Base-by-base conservation (phyloP, 257 asterid genomes). In the Solanum habrochaites region DNA sequence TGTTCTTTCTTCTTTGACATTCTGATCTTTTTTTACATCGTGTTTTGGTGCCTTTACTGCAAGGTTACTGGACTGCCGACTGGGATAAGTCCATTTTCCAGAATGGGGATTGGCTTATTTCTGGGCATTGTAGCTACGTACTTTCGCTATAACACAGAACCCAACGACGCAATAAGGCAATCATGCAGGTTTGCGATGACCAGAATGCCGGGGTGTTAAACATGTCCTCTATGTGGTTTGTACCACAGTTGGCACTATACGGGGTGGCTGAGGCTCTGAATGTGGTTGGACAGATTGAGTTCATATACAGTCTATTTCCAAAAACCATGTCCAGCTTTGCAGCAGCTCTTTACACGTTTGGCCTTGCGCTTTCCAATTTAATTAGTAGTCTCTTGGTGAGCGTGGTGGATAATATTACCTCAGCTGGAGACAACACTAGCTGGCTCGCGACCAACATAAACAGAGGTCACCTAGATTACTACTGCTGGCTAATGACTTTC, bases 181-280 rank as follows among this genome's bases (percentile, higher is more conserved):
- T 60, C 21, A 52, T 2, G 29, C 23, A 42, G n/a, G 85, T 15
- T 42, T 47, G 42, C 32, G 87, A 62, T 72, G 82, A 88, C 74
- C 88, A 85, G 0, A 31, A 47, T 0, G 83, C 39, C 11, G n/a
- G n/a, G n/a, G 35, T 88, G 66, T 20, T 88, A 66, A 31, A 83
- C 85, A 64, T 89, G 89, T 86, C 91, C 7, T 86, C 52, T 6
- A n/a, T 89, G 87, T 89, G 91, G 91, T 40, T 89, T 27, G 83
- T 67, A 4, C 91, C 89, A 35, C 87, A 83, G 21, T 31, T 56
- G 73, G 83, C 47, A 40, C 71, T 86, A 10, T 12, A 25, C 2
- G 90, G 89, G 66, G 21, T 88, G 25, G 87, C 89, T 43, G 90
- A 88, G 32, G 89, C 89, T 27, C 35, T 88, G 10, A 82, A 82